Conservation (phyloP, 768 basidiomycete genomes). For the Paxillus ammoniavirescens region DNA sequence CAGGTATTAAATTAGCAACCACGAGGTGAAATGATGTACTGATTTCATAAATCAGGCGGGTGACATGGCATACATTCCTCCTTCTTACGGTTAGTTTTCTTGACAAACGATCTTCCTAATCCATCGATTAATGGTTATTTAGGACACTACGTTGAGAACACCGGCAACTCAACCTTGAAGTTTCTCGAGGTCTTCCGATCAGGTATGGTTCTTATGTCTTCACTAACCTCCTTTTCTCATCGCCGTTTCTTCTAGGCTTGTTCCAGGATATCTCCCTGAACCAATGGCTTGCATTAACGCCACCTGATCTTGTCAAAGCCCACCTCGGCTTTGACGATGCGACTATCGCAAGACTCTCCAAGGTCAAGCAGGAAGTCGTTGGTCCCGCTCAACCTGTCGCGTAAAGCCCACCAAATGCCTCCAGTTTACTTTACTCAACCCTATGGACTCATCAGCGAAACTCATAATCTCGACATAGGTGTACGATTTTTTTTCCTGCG, state of each 20-base stretch:
- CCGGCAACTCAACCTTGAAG: constrained; percentile 53
- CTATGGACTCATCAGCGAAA: not conserved
- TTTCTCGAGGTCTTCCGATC: constrained; percentile 65
- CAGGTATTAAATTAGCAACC: constrained; percentile 26
- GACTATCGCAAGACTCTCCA: constrained; percentile 47
- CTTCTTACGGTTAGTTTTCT: constrained; percentile 21
- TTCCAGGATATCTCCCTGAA: constrained; percentile 58
- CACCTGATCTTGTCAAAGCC: constrained; percentile 57
- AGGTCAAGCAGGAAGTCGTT: constrained; percentile 50
- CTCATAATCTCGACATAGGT: constrained; percentile 5
- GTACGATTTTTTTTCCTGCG: constrained; percentile 7
- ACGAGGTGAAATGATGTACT: not conserved
- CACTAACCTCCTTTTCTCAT: not conserved
- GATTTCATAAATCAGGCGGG: constrained; percentile 26
- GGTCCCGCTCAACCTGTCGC: constrained; percentile 17
- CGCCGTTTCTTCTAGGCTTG: constrained; percentile 29
- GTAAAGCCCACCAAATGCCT: not conserved
- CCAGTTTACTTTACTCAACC: not conserved
- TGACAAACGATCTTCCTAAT: not conserved
- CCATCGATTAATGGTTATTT: not conserved
- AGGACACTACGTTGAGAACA: constrained; percentile 72
- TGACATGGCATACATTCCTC: constrained; percentile 26
- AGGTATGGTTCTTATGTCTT: constrained; percentile 27
- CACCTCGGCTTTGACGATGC: constrained; percentile 56
- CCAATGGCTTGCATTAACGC: constrained; percentile 64